Conservation (phyloP, 2,329 filamentous ascomycete species). For the Ramularia collo-cygni region DNA sequence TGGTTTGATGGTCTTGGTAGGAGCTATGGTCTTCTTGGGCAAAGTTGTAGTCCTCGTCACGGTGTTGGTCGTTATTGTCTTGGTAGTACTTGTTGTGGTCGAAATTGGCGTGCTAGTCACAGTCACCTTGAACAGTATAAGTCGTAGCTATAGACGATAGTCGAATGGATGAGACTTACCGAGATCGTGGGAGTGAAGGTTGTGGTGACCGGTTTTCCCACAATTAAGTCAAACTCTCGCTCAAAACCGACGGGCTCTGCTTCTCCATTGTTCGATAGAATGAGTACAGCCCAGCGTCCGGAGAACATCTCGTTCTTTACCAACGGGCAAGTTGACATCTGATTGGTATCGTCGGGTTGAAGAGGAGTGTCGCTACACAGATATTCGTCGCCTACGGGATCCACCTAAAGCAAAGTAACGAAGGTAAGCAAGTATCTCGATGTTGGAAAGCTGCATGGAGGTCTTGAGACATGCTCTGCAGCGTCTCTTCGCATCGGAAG, state of each 20-base stretch:
- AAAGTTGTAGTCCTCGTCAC: not conserved
- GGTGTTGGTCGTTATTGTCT: slow-evolving; percentile 1
- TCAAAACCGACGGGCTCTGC: slow-evolving; percentile 39
- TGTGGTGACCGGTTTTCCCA: slow-evolving; percentile 22
- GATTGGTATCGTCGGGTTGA: slow-evolving; percentile 4
- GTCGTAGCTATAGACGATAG: not conserved
- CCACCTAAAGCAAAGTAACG: too few relatives aligned
- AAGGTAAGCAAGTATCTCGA: too few relatives aligned
- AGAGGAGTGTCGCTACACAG: slow-evolving; percentile 3
- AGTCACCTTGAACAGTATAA: slow-evolving; percentile 23
- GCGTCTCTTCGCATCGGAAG: too few relatives aligned
- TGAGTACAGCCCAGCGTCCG: slow-evolving; percentile 39
- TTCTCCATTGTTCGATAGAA: slow-evolving; percentile 35
- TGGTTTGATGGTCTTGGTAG: slow-evolving; percentile 9
- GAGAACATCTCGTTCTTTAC: slow-evolving; percentile 36
- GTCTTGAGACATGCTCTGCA: too few relatives aligned
- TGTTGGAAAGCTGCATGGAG: too few relatives aligned
- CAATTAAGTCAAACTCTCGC: slow-evolving; percentile 34
- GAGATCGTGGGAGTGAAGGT: slow-evolving; percentile 17
- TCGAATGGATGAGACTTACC: slow-evolving; percentile 16
- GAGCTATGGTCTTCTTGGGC: slow-evolving; percentile 2
- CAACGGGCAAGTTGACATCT: slow-evolving; percentile 26
- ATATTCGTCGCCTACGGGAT: slow-evolving; percentile 31
- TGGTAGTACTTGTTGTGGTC: not conserved
- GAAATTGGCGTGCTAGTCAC: slow-evolving; percentile 10